These are phyloP conservation scores for Vaccinium macrocarpon DNA, from an alignment of 148 eudicot genomes.

Conservation along the genomic window DNA sequence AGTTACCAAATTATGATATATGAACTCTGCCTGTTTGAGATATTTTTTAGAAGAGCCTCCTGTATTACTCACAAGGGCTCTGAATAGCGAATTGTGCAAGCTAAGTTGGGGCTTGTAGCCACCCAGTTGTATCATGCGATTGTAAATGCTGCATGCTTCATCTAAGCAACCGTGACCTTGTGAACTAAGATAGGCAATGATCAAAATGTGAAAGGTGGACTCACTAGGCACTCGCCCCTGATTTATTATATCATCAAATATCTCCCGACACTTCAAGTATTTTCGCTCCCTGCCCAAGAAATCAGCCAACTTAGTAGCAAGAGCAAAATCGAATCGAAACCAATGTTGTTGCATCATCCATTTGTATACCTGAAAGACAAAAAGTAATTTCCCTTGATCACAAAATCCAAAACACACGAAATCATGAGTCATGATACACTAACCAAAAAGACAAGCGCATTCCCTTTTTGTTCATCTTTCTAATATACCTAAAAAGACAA, in stretches of 20 bases:
- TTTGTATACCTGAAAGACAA: conserved; percentile 63
- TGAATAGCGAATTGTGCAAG: conserved; percentile 86
- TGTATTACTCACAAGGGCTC: conserved; percentile 64
- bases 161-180: conserved; percentile 49
- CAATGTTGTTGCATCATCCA: conserved; percentile 93
- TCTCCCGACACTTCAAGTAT: conserved; percentile 62
- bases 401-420: background rate
- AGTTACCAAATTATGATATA: conserved; percentile 64
- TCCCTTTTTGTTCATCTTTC: background rate
- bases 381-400: background rate
- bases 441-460: background rate
- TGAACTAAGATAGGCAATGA: conserved; percentile 76
- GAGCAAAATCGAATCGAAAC: conserved; percentile 84
- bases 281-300: conserved; percentile 82
- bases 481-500: background rate
- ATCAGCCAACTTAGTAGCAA: conserved; percentile 90
- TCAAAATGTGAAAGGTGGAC: conserved; percentile 84
- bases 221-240: conserved; percentile 89
- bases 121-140: conserved; percentile 88
- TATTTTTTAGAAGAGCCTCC: conserved; percentile 52
- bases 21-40: conserved; percentile 85
- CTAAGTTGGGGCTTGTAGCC: conserved; percentile 77
- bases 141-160: conserved; percentile 80
- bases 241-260: conserved; percentile 77
- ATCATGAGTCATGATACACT: background rate